Percentiles rank a stretch among this genome's conserved stretches.
Conservation (phyloP, 2,329 filamentous ascomycete genomes). For the Aspergillus neotritici region DNA sequence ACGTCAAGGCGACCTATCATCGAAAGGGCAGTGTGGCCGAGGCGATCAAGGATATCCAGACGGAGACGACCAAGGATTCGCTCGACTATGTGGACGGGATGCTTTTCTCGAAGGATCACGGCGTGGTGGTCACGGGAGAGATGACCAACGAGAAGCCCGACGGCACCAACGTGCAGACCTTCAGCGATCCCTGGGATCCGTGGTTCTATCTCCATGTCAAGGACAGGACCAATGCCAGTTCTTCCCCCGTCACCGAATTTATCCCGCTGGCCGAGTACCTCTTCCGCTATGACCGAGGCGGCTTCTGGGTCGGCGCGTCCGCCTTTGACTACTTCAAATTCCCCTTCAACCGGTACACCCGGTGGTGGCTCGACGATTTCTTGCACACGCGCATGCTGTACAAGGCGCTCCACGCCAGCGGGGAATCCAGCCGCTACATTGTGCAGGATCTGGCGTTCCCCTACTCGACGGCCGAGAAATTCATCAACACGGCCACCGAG, state of each 20-base stretch:
- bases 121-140: not conserved
- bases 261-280: slow-evolving; percentile 35
- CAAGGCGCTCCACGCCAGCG: slow-evolving; percentile 56
- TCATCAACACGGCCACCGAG: slow-evolving; percentile 48
- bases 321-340: slow-evolving; percentile 57
- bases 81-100: not conserved
- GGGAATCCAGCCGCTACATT: slow-evolving; percentile 52
- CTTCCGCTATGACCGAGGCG: slow-evolving; percentile 54
- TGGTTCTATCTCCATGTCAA: not conserved
- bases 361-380: slow-evolving; percentile 56
- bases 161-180: not conserved
- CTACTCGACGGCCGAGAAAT: slow-evolving; percentile 45
- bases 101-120: not conserved
- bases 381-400: slow-evolving; percentile 60
- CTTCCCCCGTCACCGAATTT: slow-evolving; percentile 14
- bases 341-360: slow-evolving; percentile 56
- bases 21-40: too few species aligned
- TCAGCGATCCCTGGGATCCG: not conserved
- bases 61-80: too few species aligned
- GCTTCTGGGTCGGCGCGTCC: slow-evolving; percentile 59
- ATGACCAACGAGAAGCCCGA: not conserved
- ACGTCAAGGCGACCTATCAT: too few species aligned
- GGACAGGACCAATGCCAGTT: slow-evolving; percentile 3
- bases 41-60: too few species aligned
- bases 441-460: slow-evolving; percentile 61